Base-by-base conservation (phyloP, 2,329 filamentous ascomycete genomes). In the Cucurbitaria berberidis region DNA sequence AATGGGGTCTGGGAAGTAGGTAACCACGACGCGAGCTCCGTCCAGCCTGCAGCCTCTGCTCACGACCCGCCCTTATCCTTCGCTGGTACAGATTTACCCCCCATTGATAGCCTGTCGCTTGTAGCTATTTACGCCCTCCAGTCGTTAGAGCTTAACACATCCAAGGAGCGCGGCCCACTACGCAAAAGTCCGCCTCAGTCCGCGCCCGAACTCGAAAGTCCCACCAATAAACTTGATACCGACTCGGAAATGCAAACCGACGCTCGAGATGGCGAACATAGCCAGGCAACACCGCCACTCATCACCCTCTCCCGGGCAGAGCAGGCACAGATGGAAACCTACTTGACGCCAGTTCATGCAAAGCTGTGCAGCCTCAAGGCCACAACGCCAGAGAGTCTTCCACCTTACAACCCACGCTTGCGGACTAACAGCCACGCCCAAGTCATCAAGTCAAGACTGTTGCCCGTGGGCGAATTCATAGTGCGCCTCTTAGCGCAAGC, bases 381-480 rank as follows among this genome's bases (percentile, higher is more conserved):
- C 9, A 45, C 51, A 0, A 60, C 56, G 3, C 41, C 47, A 3
- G 41, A 48, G 11, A 46, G 43, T n/a, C 48, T 60, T n/a, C 62
- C 59, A 2, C 43, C 48, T 0, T 51, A 50, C 18, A 60, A 48
- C 11, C n/a, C 29, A 11, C 32, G 18, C 3, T 1, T 62, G 15
- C 50, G 47, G 11, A 19, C 45, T 10, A 64, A 57, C 24, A 47
- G 38, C 16, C 51, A 58, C 16, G 44, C 45, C 15, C 60, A 66
- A 34, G 44, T 66, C 1, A 32, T 70, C 10, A 60, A 50, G 22
- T 40, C 48, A 7, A 53, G 59, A 6, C 18, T 69, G 10, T 8
- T 62, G 2, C 59, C 59, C 0, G 55, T 70, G 18, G 66, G 57
- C 1, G 38, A 46, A 13, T 53, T 41, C 13, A 59, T 68, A n/a